Evolutionary conservation across 805 yeast genomes (phyloP).

Genomic region (Myxozyma kluyveri): DNA sequence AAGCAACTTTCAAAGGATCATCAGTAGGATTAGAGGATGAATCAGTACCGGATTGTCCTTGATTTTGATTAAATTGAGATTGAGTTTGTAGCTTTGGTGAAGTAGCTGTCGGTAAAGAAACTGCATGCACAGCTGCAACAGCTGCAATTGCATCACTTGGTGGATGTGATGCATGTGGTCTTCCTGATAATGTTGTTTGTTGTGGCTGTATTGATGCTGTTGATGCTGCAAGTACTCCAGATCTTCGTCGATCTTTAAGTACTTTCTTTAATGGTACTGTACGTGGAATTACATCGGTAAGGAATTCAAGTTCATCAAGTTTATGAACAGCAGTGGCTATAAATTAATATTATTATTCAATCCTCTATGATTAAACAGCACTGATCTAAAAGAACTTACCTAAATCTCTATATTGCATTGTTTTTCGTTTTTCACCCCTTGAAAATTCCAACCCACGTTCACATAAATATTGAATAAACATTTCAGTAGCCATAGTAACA

Average conservation of each 20-base stretch:
- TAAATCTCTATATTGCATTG: constrained; percentile 31
- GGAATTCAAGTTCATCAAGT: constrained; percentile 29
- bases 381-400: constrained; percentile 10
- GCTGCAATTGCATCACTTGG: too few species aligned
- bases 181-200: neutral
- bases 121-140: too few species aligned
- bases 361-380: neutral
- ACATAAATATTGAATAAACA: constrained; percentile 30
- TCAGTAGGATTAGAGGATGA: too few species aligned
- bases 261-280: constrained; percentile 28
- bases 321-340: constrained; percentile 31
- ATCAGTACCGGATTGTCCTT: too few species aligned
- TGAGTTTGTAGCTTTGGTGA: constrained; percentile 15
- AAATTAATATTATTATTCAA: neutral
- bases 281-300: constrained; percentile 28
- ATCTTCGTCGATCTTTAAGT: constrained; percentile 8
- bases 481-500: constrained; percentile 32
- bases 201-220: neutral
- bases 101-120: too few species aligned
- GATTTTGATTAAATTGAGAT: too few species aligned
- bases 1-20: too few species aligned
- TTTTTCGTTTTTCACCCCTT: constrained; percentile 27
- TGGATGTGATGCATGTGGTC: neutral
- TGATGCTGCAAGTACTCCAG: neutral
- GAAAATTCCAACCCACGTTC: constrained; percentile 28